Evolutionary conservation across 208 protist genomes (phyloP).

Genomic region (Vickermania ingenoplastis): DNA sequence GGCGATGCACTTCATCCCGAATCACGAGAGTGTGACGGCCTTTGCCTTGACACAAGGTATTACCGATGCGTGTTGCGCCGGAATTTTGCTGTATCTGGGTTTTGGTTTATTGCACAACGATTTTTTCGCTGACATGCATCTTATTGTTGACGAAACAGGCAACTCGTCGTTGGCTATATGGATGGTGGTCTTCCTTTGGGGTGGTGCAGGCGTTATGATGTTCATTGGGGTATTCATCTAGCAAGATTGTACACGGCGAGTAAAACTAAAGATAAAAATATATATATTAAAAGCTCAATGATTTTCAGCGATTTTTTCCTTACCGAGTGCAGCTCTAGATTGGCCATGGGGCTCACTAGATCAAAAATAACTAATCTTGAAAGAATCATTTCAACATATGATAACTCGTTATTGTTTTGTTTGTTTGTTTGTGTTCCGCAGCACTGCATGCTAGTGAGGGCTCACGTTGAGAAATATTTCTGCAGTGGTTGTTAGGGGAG

Average conservation of each 20-base stretch:
- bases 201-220: conserved; percentile 27
- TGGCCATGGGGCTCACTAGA: too few species aligned
- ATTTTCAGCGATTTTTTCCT: not conserved
- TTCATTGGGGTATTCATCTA: conserved; percentile 18
- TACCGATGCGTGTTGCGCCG: conserved; percentile 36
- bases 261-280: conserved; percentile 1
- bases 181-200: conserved; percentile 38
- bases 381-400: too few species aligned
- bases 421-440: too few species aligned
- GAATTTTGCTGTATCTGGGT: conserved; percentile 58
- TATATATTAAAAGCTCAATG: conserved; percentile 1
- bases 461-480: too few species aligned
- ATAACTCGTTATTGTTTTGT: too few species aligned
- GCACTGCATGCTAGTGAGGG: too few species aligned
- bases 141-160: conserved; percentile 15
- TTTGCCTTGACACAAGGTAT: conserved; percentile 41
- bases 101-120: conserved; percentile 43
- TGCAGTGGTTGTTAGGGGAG: too few species aligned
- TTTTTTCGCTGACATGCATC: conserved; percentile 42
- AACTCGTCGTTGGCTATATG: not conserved
- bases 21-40: conserved; percentile 16
- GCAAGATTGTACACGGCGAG: conserved; percentile 3
- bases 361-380: too few species aligned
- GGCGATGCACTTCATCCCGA: conserved; percentile 12
- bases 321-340: too few species aligned